Conservation (phyloP, 1,139 yeast genomes). For the Suhomyces atakaporum region DNA sequence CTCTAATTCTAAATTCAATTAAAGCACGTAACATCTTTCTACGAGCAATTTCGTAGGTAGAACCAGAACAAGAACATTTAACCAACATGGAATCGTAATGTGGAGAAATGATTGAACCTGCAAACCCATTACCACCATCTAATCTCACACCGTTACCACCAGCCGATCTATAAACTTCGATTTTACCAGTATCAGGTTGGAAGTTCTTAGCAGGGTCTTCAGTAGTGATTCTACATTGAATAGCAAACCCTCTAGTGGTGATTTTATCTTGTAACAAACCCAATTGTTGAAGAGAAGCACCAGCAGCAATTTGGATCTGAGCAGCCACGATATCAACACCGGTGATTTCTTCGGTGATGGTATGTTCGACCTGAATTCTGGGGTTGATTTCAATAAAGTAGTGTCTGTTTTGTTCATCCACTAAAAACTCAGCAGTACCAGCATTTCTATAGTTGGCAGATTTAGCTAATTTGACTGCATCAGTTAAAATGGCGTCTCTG, state of each 20-base stretch:
- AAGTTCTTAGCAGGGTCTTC: slow-evolving; percentile 96
- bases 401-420: slow-evolving; percentile 91
- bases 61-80: slow-evolving; percentile 94
- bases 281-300: slow-evolving; percentile 88
- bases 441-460: slow-evolving; percentile 93
- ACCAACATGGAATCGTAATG: slow-evolving; percentile 99
- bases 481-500: slow-evolving; percentile 88
- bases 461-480: slow-evolving; percentile 90
- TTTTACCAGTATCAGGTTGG: slow-evolving; percentile 98
- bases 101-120: slow-evolving; percentile 97
- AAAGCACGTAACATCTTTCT: slow-evolving; percentile 96
- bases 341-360: slow-evolving; percentile 97
- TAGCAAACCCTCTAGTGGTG: slow-evolving; percentile 96
- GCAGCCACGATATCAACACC: slow-evolving; percentile 98
- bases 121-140: slow-evolving; percentile 99
- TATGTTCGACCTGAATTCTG: slow-evolving; percentile 97
- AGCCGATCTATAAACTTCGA: slow-evolving; percentile 96
- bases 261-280: slow-evolving; percentile 93
- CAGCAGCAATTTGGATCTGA: slow-evolving; percentile 98
- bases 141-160: slow-evolving; percentile 99
- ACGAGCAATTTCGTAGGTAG: slow-evolving; percentile 94
- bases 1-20: slow-evolving; percentile 97
- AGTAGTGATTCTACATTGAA: slow-evolving; percentile 98
- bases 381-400: slow-evolving; percentile 98
- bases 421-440: slow-evolving; percentile 98